Evolutionary conservation across 352 stramenopile genomes (phyloP), one percentile per base, ranked within the genome.

Genomic region (Phytophthora quininea): DNA sequence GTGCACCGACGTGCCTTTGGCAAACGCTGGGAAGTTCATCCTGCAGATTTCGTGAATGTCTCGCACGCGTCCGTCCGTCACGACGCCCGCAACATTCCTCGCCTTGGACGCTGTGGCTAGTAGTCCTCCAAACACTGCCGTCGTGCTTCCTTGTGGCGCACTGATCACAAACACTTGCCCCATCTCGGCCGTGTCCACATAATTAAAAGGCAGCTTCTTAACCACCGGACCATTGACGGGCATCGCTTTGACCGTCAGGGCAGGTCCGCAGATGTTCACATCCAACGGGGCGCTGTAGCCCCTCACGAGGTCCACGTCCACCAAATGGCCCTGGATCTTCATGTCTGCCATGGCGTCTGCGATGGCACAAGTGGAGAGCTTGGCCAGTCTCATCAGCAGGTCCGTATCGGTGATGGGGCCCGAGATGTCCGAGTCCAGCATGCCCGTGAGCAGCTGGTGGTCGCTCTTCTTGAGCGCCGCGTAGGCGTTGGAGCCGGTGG

Each of bases 111-210:
- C 84, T 2, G 84, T 90, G 15, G 87, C 85, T 45, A 92, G 70
- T 29, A 95, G 58, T 3, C 85, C 87, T 15, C 87, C 87, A 48
- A 93, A 95, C 14, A 93, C 84, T 0, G 82, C 84, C 10, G 77
- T 79, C 12, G 73, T 90, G 52, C 69, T 73, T 1, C 77, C 73
- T 12, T 70, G 55, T 0, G 87, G 87, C 7, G 87, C 77, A 45
- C 82, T 92, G 43, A 95, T 92, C 15, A 93, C 87, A 38, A 95
- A 80, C 27, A 95, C 85, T 33, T 93, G 83, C 9, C 87, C 85
- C 62, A 80, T 81, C 38, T 92, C 84, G 14, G 80, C 74, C 56
- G 81, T 90, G 65, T 93, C 85, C 14, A 95, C 76, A 61, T 95
- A 93, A 75, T 90, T 88, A 62, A 90, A 91, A 37, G 82, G 79